Evolutionary conservation across 441 rosid genomes (phyloP).

Genomic region (Erodium texanum): DNA sequence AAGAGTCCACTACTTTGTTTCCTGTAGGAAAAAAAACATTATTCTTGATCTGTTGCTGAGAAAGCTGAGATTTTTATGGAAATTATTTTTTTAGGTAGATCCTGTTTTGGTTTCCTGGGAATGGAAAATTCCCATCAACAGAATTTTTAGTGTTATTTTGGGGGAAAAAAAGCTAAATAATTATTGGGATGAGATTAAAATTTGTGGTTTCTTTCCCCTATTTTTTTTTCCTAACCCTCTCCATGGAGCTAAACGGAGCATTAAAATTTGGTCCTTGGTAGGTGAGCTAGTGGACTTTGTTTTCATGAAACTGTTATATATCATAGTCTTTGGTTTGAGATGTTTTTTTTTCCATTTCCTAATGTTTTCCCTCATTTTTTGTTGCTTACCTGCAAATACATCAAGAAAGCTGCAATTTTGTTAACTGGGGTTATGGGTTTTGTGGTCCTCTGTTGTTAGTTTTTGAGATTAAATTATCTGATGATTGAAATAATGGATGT

Average conservation of each 20-base stretch:
- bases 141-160: neutral
- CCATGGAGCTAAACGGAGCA: constrained; percentile 21
- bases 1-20: neutral
- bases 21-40: neutral
- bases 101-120: constrained; percentile 5
- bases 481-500: neutral
- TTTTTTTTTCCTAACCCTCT: constrained; percentile 11
- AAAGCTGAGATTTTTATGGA: constrained; percentile 8
- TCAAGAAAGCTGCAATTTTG: neutral
- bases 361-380: neutral
- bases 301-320: constrained; percentile 18
- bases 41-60: neutral
- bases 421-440: neutral
- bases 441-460: neutral
- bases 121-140: constrained; percentile 17
- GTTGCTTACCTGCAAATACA: neutral
- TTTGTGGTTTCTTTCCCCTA: neutral
- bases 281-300: constrained; percentile 27
- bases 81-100: neutral
- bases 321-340: neutral
- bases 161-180: neutral
- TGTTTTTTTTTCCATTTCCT: constrained; percentile 1
- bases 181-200: neutral
- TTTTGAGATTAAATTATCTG: neutral
- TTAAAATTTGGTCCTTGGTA: constrained; percentile 32